phyloP scores from a whole-genome alignment of 768 basidiomycete genomes.

The Termitomyces sp. region DNA sequence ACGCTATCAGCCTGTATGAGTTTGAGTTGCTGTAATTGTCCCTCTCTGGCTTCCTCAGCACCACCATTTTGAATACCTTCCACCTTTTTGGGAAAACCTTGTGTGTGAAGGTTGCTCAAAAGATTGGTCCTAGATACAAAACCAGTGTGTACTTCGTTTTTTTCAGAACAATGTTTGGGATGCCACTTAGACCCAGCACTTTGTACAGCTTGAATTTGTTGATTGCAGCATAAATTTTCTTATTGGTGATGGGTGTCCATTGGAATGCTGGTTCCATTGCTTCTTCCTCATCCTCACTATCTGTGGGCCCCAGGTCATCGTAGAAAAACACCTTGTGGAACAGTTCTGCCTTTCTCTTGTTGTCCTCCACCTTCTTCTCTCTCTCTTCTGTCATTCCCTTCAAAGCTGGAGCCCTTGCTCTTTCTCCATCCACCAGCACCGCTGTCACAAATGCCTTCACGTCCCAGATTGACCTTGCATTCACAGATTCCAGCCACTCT shows the following conservation, averaged over 20 bases:
- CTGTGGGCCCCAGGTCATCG: too few species aligned
- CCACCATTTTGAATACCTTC: slow-evolving; percentile 21
- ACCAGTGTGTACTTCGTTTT: slow-evolving; percentile 19
- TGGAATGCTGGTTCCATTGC: slow-evolving; percentile 14
- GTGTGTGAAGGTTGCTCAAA: slow-evolving; percentile 21
- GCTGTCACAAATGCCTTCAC: too few species aligned
- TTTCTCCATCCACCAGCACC: too few species aligned
- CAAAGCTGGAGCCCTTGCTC: too few species aligned
- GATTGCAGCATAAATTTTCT: slow-evolving; percentile 23
- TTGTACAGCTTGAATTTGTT: slow-evolving; percentile 29
- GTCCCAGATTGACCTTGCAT: too few species aligned
- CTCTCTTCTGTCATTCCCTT: too few species aligned
- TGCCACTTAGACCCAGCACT: slow-evolving; percentile 10
- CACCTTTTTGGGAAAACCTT: slow-evolving; percentile 22
- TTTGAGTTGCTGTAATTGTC: slow-evolving; percentile 26
- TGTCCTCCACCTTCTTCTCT: too few species aligned
- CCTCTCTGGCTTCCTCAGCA: slow-evolving; percentile 32
- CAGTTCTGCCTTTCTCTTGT: too few species aligned
- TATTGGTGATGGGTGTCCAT: slow-evolving; percentile 17
- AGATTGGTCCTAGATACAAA: slow-evolving; percentile 23
- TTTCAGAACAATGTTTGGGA: slow-evolving; percentile 28
- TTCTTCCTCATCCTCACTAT: too few species aligned
- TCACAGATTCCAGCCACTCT: too few species aligned
- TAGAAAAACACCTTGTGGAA: too few species aligned
- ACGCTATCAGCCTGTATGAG: slow-evolving; percentile 23